phyloP scores from a whole-genome alignment of 176 grass and related monocot genomes.

The Musa schizocarpa region DNA sequence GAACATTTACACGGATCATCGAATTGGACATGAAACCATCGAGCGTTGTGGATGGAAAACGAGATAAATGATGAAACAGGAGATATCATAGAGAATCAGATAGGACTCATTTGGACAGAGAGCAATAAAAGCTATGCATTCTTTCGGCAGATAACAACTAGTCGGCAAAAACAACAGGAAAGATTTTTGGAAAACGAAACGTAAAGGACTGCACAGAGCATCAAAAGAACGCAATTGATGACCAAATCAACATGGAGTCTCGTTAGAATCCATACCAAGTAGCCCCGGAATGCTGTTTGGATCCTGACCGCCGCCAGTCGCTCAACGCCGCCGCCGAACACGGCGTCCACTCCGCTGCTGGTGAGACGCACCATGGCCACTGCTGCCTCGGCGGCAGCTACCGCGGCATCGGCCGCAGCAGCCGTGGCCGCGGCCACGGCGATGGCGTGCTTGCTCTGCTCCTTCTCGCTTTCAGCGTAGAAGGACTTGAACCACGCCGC shows the following conservation, averaged over 20 bases:
- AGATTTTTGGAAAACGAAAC: neutral
- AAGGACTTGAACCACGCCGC: constrained; percentile 61
- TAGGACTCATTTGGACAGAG: neutral
- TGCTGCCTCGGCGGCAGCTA: constrained; percentile 60
- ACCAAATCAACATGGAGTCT: neutral
- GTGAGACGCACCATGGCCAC: constrained; percentile 59
- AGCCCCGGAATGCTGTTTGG: constrained; percentile 72
- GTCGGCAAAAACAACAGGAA: neutral
- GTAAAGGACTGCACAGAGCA: no score
- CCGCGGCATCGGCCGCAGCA: constrained; percentile 52
- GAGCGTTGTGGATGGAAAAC: no score
- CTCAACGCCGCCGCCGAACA: neutral
- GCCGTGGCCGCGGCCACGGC: constrained; percentile 64
- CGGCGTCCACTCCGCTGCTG: constrained; percentile 24
- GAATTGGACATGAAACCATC: neutral
- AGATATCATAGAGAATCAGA: neutral
- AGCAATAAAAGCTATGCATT: neutral
- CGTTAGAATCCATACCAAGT: constrained; percentile 33
- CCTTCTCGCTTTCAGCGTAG: constrained; percentile 42
- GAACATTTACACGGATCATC: neutral
- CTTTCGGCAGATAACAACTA: neutral
- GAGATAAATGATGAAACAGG: neutral
- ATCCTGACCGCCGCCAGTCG: constrained; percentile 55
- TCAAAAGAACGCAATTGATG: no score
- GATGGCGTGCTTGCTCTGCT: constrained; percentile 89